Base-by-base conservation (phyloP, 202 grass and related monocot species). In the Eragrostis tef region DNA sequence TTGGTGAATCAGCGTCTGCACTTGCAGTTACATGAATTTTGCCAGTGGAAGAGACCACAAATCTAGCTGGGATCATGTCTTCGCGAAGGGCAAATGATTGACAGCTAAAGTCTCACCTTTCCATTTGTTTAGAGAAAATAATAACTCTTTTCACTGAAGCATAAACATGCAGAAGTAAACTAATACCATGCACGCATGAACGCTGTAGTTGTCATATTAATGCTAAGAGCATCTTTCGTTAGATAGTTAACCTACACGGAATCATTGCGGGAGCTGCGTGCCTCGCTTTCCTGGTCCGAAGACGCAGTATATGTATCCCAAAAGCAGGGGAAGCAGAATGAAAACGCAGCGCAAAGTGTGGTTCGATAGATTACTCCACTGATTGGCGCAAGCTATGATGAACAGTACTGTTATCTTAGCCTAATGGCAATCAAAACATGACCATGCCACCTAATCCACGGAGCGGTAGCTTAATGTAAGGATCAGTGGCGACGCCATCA, bases 51-150 rank as follows among this genome's bases (percentile, higher is more conserved):
- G 64, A 44, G 21, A 47, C 58, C 78, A 54, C 56, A 83, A 85
- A 71, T 79, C 83, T 83, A 89, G 71, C 26, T 53, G 67, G 58
- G 52, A 73, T 82, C 78, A 68, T 74, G 10, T 47, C 53, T 34
- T 79, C 49, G 7, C 51, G 78, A 83, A 79, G 79, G 19, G 74
- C 79, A 83, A 75, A 89, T 89, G 83, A 89, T 89, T 89, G 88
- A 74, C 36, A 7, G 64, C 66, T 71, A 78, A 86, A 86, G 79
- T 57, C 29, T 63, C 77, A 0, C 70, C 64, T 76, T 85, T 85
- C 5, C 43, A 21, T 59, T 74, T 89, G 7, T 71, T 75, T 77
- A 65, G 11, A 4, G 4, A 75, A 9, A 20, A 63, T 45, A 61
- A 10, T 9, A 17, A 5, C 0, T 15, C 6, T 34, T 63, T 29